Percentiles rank a stretch among this genome's conserved stretches.
phyloP scores from a whole-genome alignment of 306 rosid species.

The Crataegus laevigata region DNA sequence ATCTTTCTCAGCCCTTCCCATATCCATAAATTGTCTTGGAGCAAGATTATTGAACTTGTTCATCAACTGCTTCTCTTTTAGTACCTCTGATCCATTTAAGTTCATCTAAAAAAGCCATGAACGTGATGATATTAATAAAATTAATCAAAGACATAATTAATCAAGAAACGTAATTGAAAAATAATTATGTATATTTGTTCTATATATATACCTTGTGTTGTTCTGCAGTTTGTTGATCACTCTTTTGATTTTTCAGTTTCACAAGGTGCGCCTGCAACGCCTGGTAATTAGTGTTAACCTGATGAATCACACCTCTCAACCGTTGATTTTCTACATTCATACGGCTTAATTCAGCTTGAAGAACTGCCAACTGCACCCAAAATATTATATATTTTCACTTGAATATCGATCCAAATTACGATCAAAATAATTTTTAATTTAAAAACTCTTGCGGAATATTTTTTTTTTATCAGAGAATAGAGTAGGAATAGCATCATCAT shows the following conservation, averaged over 20 bases:
- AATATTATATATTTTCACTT: neutral
- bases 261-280: constrained; percentile 29
- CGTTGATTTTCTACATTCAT: constrained; percentile 40
- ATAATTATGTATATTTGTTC: neutral
- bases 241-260: constrained; percentile 9
- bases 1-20: constrained; percentile 19
- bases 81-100: constrained; percentile 11
- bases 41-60: constrained; percentile 6
- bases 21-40: constrained; percentile 31
- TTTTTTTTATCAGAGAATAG: neutral
- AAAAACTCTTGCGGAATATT: neutral
- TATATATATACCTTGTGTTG: constrained; percentile 9
- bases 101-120: constrained; percentile 10
- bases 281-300: constrained; percentile 34
- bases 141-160: neutral
- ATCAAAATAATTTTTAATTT: neutral
- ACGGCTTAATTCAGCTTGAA: constrained; percentile 39
- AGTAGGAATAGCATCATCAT: neutral
- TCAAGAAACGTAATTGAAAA: too few relatives aligned
- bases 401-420: neutral
- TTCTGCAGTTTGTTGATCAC: neutral
- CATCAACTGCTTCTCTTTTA: constrained; percentile 23
- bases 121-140: neutral
- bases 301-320: constrained; percentile 35
- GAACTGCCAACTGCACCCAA: constrained; percentile 22